A percentile compares a stretch with the other conserved stretches of the same genome.
Evolutionary conservation across 1,284 basidiomycete species (phyloP).

Genomic region (Leccinum griseonigrum): DNA sequence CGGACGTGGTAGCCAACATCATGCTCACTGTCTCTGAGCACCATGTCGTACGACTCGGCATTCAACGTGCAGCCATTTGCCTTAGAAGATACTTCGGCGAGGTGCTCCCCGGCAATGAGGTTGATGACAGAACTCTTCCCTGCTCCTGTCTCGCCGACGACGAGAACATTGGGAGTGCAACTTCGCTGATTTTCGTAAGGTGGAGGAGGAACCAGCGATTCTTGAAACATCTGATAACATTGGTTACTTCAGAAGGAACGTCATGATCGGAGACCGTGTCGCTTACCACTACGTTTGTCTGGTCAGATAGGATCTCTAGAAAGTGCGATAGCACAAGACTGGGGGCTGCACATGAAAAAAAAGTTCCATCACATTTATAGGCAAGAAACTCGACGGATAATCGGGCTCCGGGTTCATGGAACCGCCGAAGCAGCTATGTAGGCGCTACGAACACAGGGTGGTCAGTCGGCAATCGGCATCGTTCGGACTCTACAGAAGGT

Average conservation of each 20-base stretch:
- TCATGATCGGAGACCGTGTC: not conserved
- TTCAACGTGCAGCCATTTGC: constrained; percentile 17
- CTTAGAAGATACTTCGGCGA: constrained; percentile 18
- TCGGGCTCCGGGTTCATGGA: not conserved
- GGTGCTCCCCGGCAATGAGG: constrained; percentile 17
- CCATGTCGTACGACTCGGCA: constrained; percentile 17
- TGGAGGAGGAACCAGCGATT: not conserved
- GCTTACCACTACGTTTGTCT: constrained; percentile 11
- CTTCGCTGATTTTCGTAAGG: constrained; percentile 8
- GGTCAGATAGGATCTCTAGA: not conserved
- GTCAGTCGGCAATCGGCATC: not conserved
- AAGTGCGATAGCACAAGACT: not conserved
- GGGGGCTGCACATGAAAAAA: not conserved
- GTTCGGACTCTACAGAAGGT: constrained; percentile 4
- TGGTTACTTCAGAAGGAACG: not conserved
- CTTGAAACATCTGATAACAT: constrained; percentile 7
- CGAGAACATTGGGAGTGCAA: constrained; percentile 19
- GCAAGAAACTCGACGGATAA: not conserved
- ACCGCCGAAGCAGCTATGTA: not conserved
- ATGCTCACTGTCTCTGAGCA: constrained; percentile 11
- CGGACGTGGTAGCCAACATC: constrained; percentile 12
- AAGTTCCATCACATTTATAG: constrained; percentile 17
- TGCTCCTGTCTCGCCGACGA: constrained; percentile 26
- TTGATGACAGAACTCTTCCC: constrained; percentile 30
- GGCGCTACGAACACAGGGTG: not conserved